Evolutionary conservation across 2,329 filamentous ascomycete genomes (phyloP), one percentile per base, ranked within the genome.

Genomic region (Helotiales sp.): DNA sequence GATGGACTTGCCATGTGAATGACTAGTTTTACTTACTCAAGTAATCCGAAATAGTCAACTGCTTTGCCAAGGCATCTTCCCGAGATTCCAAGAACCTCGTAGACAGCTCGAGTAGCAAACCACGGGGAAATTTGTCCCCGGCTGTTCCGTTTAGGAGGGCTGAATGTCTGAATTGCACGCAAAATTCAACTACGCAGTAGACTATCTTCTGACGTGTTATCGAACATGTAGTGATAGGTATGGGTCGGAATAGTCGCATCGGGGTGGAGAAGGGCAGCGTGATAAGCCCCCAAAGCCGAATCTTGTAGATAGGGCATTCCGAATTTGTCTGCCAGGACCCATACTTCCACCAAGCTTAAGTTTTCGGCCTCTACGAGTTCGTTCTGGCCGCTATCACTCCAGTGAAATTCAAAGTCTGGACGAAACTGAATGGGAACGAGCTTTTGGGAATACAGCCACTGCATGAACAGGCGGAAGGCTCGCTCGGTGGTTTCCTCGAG

Each of bases 391-490:
- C 37, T 40, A 3, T 13, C 15, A 11, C 13, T 15, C 15, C 37
- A 40, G n/a, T 40, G 7, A 40, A 40, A 43, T 2, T 28, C 2
- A 13, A 43, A 8, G 3, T n/a, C 15, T 13, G 22, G 10, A 8
- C 8, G 15, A 15, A 0, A 2, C 2, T 24, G 40, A 6, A 45
- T 6, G 4, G 24, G n/a, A 6, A 6, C 32, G 2, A 67, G 15
- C n/a, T 63, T 58, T n/a, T 67, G 61, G 1, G 37, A 64, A 22
- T 70, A 70, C 0, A 70, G n/a, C 61, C 60, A 70, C 13, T 65
- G 61, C 15, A 65, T 50, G 6, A 64, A 30, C 10, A 57, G 17
- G 1, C 7, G 13, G 13, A 50, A 54, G 0, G 43, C 52, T 8
- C 26, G 24, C 15, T 52, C 54, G 2, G 52, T 50, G 0, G 64